A percentile compares a stretch with the other conserved stretches of the same genome.
These are phyloP conservation scores for Obelidium mucronatum DNA, from an alignment of 192 early-diverging fungal genomes.

Conservation along the genomic window DNA sequence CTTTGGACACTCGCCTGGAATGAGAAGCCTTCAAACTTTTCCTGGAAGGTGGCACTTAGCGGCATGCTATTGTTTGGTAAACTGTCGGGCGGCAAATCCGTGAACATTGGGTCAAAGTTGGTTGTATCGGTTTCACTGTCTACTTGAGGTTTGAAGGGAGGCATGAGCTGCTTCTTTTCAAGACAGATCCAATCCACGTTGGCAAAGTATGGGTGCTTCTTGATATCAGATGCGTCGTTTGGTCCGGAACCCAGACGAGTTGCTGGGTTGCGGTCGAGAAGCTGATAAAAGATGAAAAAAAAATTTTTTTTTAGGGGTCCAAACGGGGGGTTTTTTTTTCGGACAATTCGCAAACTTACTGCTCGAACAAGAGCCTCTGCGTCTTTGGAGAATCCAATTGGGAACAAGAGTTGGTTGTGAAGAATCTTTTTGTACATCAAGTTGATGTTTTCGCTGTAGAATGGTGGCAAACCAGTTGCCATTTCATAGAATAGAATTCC, in stretches of 20 bases:
- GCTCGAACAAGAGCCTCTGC: slow-evolving; percentile 56
- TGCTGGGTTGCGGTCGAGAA: slow-evolving; percentile 69
- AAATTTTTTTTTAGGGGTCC: neutral
- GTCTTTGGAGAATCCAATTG: slow-evolving; percentile 49
- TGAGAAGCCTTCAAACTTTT: slow-evolving; percentile 60
- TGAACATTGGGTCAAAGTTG: slow-evolving; percentile 63
- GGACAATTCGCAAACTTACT: slow-evolving; percentile 38
- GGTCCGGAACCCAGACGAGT: slow-evolving; percentile 65
- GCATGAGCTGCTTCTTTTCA: slow-evolving; percentile 64
- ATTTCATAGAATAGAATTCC: slow-evolving; percentile 79
- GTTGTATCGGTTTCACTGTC: slow-evolving; percentile 58
- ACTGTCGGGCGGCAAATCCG: slow-evolving; percentile 58
- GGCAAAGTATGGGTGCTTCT: slow-evolving; percentile 70
- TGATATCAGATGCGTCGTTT: slow-evolving; percentile 66
- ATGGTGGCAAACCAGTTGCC: slow-evolving; percentile 71
- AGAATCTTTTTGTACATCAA: slow-evolving; percentile 68
- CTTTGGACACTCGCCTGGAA: slow-evolving; percentile 35
- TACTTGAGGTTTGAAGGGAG: slow-evolving; percentile 73
- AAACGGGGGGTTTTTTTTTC: no score
- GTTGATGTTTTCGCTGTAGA: slow-evolving; percentile 61
- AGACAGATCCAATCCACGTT: slow-evolving; percentile 72
- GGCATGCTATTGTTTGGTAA: slow-evolving; percentile 51
- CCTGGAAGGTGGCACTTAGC: slow-evolving; percentile 54
- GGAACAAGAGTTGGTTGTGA: slow-evolving; percentile 60
- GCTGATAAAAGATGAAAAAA: slow-evolving; percentile 42